Evolutionary conservation across 1,284 basidiomycete species (phyloP).

Genomic region (Heterobasidion parviporum): DNA sequence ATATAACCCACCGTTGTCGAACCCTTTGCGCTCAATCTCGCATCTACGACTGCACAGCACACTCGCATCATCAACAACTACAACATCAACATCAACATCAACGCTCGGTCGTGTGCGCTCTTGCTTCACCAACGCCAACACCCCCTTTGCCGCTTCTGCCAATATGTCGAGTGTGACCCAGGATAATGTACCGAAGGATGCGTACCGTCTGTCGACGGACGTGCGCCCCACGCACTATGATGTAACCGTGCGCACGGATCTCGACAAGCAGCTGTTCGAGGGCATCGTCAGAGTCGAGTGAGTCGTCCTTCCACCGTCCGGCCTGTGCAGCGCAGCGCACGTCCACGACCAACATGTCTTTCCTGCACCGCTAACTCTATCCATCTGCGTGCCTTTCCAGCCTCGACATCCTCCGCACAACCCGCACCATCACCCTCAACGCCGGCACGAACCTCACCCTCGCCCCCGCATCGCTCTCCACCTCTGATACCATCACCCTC

Average conservation of each 20-base stretch:
- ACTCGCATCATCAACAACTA: not conserved
- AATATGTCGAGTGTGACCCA: not conserved
- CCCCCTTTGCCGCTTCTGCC: not conserved
- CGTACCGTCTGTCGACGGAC: slow-evolving; percentile 71
- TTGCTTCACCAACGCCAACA: not conserved
- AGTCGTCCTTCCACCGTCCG: slow-evolving; percentile 20
- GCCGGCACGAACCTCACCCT: slow-evolving; percentile 58
- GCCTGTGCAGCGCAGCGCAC: too few relatives aligned
- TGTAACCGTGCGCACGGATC: slow-evolving; percentile 78
- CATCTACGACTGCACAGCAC: too few relatives aligned
- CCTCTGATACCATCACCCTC: slow-evolving; percentile 40
- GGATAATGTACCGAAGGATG: slow-evolving; percentile 14
- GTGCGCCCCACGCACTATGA: slow-evolving; percentile 81
- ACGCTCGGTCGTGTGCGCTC: too few relatives aligned
- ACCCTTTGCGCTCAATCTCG: too few relatives aligned
- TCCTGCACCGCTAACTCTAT: not conserved
- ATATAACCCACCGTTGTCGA: too few relatives aligned
- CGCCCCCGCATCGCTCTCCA: slow-evolving; percentile 49
- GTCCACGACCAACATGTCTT: too few relatives aligned
- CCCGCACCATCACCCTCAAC: slow-evolving; percentile 66
- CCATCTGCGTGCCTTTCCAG: slow-evolving; percentile 25
- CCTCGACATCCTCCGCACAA: slow-evolving; percentile 64
- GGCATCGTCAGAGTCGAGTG: slow-evolving; percentile 75
- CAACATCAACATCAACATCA: not conserved
- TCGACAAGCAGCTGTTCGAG: slow-evolving; percentile 65